These are phyloP conservation scores for Phytophthora brassicae DNA, from an alignment of 352 stramenopile species.

Conservation along the genomic window DNA sequence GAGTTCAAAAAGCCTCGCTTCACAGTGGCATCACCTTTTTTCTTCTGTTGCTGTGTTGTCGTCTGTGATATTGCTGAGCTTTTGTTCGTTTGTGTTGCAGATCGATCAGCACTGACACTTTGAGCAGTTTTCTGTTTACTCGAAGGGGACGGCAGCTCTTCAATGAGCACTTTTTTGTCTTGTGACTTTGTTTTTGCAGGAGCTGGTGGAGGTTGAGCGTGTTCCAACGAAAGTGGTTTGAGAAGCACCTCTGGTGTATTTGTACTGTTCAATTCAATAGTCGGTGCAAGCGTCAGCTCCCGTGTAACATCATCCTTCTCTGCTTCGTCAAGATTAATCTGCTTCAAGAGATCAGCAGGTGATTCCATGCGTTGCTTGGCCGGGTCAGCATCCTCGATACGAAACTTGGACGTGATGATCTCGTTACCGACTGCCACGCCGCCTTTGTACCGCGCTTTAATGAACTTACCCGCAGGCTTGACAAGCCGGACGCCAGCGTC, in stretches of 20 bases:
- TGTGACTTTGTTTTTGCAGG: slow-evolving; percentile 5
- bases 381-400: slow-evolving; percentile 43
- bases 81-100: neutral
- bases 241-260: slow-evolving; percentile 13
- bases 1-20: slow-evolving; percentile 83
- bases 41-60: slow-evolving; percentile 20
- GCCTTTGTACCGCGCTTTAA: slow-evolving; percentile 86
- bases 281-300: slow-evolving; percentile 18
- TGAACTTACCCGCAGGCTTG: slow-evolving; percentile 62
- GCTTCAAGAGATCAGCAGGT: slow-evolving; percentile 58
- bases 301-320: slow-evolving; percentile 15
- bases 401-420: slow-evolving; percentile 81
- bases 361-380: slow-evolving; percentile 40
- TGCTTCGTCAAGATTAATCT: slow-evolving; percentile 35
- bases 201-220: slow-evolving; percentile 12
- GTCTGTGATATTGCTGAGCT: slow-evolving; percentile 3
- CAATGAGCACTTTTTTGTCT: slow-evolving; percentile 45
- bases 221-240: slow-evolving; percentile 2
- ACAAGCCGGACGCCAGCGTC: slow-evolving; percentile 54
- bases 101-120: neutral
- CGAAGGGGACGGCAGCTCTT: slow-evolving; percentile 37
- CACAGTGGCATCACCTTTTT: slow-evolving; percentile 31
- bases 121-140: slow-evolving; percentile 2
- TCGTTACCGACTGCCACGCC: slow-evolving; percentile 53
- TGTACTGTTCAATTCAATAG: slow-evolving; percentile 5